Percentiles rank a stretch among this genome's conserved stretches.
Evolutionary conservation across 2,329 filamentous ascomycete genomes (phyloP).

Genomic region (Ceratocystis papillata): DNA sequence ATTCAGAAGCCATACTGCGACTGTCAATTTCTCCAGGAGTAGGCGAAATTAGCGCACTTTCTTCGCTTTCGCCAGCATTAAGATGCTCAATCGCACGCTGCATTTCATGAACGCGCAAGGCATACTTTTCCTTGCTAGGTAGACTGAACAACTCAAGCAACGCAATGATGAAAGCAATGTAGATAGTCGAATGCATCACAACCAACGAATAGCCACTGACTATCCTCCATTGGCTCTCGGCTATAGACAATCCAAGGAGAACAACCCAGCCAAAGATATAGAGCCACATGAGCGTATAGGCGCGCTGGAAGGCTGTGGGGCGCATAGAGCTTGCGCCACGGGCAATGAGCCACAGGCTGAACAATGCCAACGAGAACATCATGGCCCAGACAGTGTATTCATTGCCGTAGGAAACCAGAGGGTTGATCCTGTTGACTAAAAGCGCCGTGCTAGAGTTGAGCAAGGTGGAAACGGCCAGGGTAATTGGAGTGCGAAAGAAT

Average conservation of each 20-base stretch:
- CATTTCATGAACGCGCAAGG: conserved; percentile 44
- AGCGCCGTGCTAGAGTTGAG: conserved; percentile 63
- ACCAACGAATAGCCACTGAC: conserved; percentile 70
- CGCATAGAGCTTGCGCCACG: conserved; percentile 66
- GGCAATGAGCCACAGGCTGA: conserved; percentile 71
- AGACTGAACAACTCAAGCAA: conserved; percentile 73
- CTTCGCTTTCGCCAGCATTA: conserved; percentile 19
- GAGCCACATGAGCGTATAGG: conserved; percentile 75
- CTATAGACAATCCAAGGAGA: conserved; percentile 61
- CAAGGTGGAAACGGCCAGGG: conserved; percentile 55
- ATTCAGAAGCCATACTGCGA: conserved; percentile 20
- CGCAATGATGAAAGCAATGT: conserved; percentile 61
- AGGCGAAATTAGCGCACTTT: conserved; percentile 27
- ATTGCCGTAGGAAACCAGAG: conserved; percentile 82
- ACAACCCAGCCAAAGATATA: conserved; percentile 63
- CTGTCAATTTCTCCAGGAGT: conserved; percentile 29
- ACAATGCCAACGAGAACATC: conserved; percentile 71
- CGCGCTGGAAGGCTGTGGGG: conserved; percentile 74
- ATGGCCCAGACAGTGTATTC: conserved; percentile 68
- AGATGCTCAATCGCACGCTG: conserved; percentile 25
- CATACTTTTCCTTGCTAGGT: conserved; percentile 59
- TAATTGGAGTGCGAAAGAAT: conserved; percentile 71
- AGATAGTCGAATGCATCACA: conserved; percentile 66
- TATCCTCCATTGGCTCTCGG: conserved; percentile 62
- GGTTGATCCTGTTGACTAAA: conserved; percentile 71